Base-by-base conservation (phyloP, 208 protist genomes). In the Zelonia costaricensis region DNA sequence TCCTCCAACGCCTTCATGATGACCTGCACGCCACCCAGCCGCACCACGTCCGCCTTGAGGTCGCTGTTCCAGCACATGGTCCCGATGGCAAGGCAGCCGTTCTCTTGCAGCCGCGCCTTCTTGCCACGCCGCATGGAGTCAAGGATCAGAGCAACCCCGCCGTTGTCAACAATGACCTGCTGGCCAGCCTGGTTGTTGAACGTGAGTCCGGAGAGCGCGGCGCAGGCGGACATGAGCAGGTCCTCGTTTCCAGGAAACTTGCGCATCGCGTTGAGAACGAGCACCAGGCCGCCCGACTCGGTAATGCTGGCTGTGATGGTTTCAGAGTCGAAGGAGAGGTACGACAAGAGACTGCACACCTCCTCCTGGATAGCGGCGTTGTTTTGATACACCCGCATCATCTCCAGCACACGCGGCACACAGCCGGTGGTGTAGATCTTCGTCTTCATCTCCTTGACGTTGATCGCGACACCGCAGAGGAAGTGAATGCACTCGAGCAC, bases 41-140 rank as follows among this genome's bases (percentile, higher is more conserved):
- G 80, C 56, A 95, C 86, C 4, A 97, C 86, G 28, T 95, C 92
- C 9, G 86, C 79, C 70, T 97, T 97, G 23, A 95, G 75, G 46
- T 95, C 87, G 62, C 71, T 86, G 71, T 94, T 95, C 89, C 92
- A 97, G 74, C 88, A 94, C 86, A 97, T 93, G 42, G 92, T 95
- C 48, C 92, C 92, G 47, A 97, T 84, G 0, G 82, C 86, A 20
- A 97, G 70, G 74, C 88, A 95, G 13, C 83, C 84, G 59, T 93
- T 94, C 51, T 97, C 88, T 56, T 94, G 84, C 45, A 97, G 61
- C 20, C 86, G 78, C 16, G 91, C 72, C 55, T 88, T 90, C 67
- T 78, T 89, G 39, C 84, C 86, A 7, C 54, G 45, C 10, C 83
- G 71, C 92, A 97, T 95, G 30, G 84, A 83, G 48, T 92, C 80